Percentiles rank a stretch among this genome's conserved stretches.
Evolutionary conservation across 2,329 filamentous ascomycete species (phyloP).

Genomic region (Lasiodiplodia gonubiensis): DNA sequence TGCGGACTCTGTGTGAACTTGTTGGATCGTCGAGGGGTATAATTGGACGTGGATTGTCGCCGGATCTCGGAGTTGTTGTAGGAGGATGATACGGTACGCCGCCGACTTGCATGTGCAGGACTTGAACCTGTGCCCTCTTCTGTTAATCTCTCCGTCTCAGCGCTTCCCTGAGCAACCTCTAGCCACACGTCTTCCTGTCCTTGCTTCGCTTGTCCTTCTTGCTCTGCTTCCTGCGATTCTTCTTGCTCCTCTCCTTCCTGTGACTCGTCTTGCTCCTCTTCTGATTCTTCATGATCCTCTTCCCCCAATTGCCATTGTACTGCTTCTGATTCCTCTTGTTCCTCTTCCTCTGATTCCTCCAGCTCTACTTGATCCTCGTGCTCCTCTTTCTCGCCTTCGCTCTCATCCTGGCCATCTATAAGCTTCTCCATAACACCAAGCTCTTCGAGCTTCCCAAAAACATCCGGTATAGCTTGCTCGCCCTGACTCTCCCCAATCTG

Average conservation of each 20-base stretch:
- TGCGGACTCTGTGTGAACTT: not conserved
- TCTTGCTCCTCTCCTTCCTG: not conserved
- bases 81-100: not conserved
- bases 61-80: not conserved
- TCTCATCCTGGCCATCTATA: not conserved
- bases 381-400: not conserved
- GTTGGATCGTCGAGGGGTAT: not conserved
- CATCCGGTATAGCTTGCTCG: not conserved
- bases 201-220: not conserved
- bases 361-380: not conserved
- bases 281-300: not conserved
- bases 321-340: not conserved
- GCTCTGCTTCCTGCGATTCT: not conserved
- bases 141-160: not conserved
- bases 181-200: not conserved
- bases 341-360: not conserved
- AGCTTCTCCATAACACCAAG: slow-evolving; percentile 1
- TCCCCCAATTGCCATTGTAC: not conserved
- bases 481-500: not conserved
- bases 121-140: too few species aligned
- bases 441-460: not conserved
- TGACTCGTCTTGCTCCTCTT: not conserved
- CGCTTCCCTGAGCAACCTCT: not conserved
- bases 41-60: not conserved
- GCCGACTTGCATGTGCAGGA: not conserved